These are phyloP conservation scores for Starmerella floris DNA, from an alignment of 805 yeast species.

Conservation along the genomic window DNA sequence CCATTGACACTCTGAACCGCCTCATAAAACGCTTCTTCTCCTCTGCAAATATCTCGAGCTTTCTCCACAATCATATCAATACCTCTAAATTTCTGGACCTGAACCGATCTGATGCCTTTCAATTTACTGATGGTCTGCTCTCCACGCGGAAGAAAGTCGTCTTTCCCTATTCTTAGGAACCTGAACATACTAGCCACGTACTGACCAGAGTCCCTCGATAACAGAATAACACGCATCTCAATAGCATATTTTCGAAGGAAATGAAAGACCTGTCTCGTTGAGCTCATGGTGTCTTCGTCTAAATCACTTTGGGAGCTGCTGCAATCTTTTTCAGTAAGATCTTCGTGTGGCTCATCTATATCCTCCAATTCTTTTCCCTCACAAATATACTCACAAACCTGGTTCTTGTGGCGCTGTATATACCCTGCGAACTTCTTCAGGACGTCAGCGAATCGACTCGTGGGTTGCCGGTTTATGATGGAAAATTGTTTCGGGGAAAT, in stretches of 20 bases:
- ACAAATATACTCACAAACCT: neutral
- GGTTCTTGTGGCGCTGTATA: neutral
- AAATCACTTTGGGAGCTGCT: neutral
- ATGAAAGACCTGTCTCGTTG: slow-evolving; percentile 8
- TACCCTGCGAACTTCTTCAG: slow-evolving; percentile 4
- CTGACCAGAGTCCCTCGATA: slow-evolving; percentile 2
- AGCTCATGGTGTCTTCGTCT: neutral
- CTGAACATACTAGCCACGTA: slow-evolving; percentile 3
- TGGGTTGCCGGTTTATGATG: slow-evolving; percentile 2
- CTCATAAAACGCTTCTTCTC: neutral
- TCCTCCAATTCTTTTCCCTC: neutral
- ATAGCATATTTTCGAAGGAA: slow-evolving; percentile 3
- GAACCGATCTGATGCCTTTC: no score
- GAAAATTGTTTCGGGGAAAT: slow-evolving; percentile 3
- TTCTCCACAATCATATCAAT: neutral
- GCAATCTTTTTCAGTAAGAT: no score
- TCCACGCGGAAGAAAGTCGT: neutral
- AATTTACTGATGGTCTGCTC: no score
- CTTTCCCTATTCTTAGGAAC: neutral
- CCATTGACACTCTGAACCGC: neutral
- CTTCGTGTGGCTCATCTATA: neutral
- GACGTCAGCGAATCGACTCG: neutral
- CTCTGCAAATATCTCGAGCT: neutral
- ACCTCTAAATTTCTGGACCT: no score
- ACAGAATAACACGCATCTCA: slow-evolving; percentile 8